phyloP scores from a whole-genome alignment of 139 green algal species.

The Chlamydomonas applanata region DNA sequence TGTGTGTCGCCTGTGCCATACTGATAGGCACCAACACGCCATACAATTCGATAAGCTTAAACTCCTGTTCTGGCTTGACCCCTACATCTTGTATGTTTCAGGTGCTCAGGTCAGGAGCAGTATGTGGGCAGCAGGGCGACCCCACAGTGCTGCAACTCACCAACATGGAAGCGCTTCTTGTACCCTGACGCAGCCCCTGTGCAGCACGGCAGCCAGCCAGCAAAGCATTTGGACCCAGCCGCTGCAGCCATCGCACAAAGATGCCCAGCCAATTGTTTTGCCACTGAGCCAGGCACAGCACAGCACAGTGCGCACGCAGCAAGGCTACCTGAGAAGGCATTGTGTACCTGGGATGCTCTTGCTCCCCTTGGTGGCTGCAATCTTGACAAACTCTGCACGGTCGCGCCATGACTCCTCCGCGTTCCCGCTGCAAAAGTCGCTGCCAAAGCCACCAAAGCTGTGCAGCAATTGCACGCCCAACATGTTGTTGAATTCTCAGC shows the following conservation, averaged over 20 bases:
- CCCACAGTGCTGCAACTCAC: no score
- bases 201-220: no score
- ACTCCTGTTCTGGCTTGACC: no score
- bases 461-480: background rate
- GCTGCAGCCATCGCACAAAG: no score
- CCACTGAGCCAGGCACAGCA: constrained; percentile 6
- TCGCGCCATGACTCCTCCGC: constrained; percentile 76
- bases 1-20: background rate
- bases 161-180: no score
- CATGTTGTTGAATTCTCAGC: background rate
- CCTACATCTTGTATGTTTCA: no score
- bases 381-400: constrained; percentile 77
- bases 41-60: no score
- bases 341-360: background rate
- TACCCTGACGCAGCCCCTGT: no score
- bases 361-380: constrained; percentile 58
- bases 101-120: no score
- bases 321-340: background rate
- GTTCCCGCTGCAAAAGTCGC: constrained; percentile 79
- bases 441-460: constrained; percentile 89
- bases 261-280: no score
- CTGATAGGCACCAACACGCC: background rate
- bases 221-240: no score
- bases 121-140: no score
- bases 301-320: constrained; percentile 4